These are phyloP conservation scores for grape (Vitis vinifera) DNA, from an alignment of 164 flowering plant species.

Conservation along the genomic window ASM3070453v1 NC_081814.1:15672501-15673000, in stretches of 20 bases:
- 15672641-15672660: conserved; percentile 37
- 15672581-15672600: conserved; percentile 59
- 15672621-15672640: conserved; percentile 52
- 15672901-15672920: conserved; percentile 59
- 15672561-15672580: conserved; percentile 58
- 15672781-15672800: conserved; percentile 69
- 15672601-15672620: conserved; percentile 40
- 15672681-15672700: conserved; percentile 88
- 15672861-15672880: conserved; percentile 72
- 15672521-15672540: conserved; percentile 69
- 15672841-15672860: conserved; percentile 47
- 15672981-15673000: conserved; percentile 92
- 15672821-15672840: conserved; percentile 43
- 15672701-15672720: conserved; percentile 53
- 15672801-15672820: conserved; percentile 47
- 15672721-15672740: conserved; percentile 68
- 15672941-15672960: conserved; percentile 47
- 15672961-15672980: conserved; percentile 63
- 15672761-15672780: conserved; percentile 70
- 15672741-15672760: conserved; percentile 46
- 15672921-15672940: conserved; percentile 83
- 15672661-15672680: conserved; percentile 55
- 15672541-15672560: conserved; percentile 29
- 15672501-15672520: conserved; percentile 47
- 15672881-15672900: conserved; percentile 73